Percentiles rank a stretch among this genome's conserved stretches.
Evolutionary conservation across 2,329 filamentous ascomycete species (phyloP).

Genomic region (Epichloe scottii): DNA sequence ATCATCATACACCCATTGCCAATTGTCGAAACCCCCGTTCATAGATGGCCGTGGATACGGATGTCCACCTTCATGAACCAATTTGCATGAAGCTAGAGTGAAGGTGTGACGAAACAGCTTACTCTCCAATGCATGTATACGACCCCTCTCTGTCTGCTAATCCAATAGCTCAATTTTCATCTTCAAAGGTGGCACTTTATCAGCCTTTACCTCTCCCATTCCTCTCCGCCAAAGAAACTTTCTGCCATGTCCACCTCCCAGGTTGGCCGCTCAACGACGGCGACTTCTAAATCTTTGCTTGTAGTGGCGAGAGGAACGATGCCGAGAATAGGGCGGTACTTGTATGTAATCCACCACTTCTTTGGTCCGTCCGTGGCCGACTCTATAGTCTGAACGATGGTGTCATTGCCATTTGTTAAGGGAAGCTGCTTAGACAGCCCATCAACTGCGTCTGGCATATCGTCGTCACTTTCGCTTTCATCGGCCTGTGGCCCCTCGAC

Average conservation of each 20-base stretch:
- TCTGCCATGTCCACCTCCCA: slow-evolving; percentile 72
- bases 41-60: background rate
- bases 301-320: slow-evolving; percentile 35
- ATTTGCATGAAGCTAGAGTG: background rate
- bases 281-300: slow-evolving; percentile 55
- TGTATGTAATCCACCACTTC: slow-evolving; percentile 70
- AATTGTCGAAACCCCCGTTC: background rate
- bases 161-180: background rate
- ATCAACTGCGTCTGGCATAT: slow-evolving; percentile 21
- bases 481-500: slow-evolving; percentile 25
- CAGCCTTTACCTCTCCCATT: slow-evolving; percentile 29
- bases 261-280: slow-evolving; percentile 73
- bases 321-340: slow-evolving; percentile 88
- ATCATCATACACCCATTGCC: background rate
- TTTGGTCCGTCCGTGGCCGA: slow-evolving; percentile 16
- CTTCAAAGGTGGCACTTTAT: too few relatives aligned
- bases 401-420: slow-evolving; percentile 10
- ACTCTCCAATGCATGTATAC: background rate
- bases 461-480: slow-evolving; percentile 25
- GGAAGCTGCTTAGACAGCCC: slow-evolving; percentile 24
- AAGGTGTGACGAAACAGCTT: background rate
- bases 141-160: background rate
- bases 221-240: slow-evolving; percentile 50
- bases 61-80: background rate
- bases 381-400: slow-evolving; percentile 6